phyloP scores from a whole-genome alignment of 31 red algal genomes.

The Porphyra umbilicalis region DNA sequence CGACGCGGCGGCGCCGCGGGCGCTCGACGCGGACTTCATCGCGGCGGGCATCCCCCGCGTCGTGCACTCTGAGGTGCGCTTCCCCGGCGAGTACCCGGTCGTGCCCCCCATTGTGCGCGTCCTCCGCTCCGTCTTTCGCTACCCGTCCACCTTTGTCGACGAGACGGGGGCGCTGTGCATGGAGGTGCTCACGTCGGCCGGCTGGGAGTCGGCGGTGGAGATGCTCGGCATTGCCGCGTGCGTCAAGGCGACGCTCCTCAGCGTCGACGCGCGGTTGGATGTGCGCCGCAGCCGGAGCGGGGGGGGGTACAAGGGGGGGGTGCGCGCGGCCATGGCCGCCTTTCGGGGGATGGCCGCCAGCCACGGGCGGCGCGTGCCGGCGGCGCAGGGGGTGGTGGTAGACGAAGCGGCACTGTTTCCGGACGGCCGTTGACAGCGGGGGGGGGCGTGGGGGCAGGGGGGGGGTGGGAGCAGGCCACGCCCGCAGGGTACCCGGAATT shows the following conservation, averaged over 20 bases:
- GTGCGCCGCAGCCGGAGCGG: not conserved
- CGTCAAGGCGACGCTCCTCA: not conserved
- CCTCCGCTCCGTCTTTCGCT: slow-evolving; percentile 22
- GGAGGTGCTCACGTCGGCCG: slow-evolving; percentile 47
- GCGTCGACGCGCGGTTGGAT: not conserved
- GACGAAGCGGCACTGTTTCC: not conserved
- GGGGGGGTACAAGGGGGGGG: not conserved
- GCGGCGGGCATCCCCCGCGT: slow-evolving; percentile 1
- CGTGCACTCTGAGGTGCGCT: slow-evolving; percentile 43
- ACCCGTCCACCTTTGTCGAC: slow-evolving; percentile 22
- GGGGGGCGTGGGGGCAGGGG: too few species aligned
- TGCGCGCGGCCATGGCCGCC: not conserved
- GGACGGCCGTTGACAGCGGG: not conserved
- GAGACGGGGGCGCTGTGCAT: slow-evolving; percentile 47
- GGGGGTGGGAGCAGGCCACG: too few species aligned
- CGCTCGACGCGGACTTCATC: slow-evolving; percentile 19
- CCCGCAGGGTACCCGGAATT: too few species aligned
- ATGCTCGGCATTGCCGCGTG: not conserved
- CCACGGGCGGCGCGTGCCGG: not conserved
- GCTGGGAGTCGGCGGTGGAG: slow-evolving; percentile 32
- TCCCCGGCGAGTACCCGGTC: slow-evolving; percentile 37
- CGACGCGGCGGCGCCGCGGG: slow-evolving; percentile 10
- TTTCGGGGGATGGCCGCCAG: not conserved
- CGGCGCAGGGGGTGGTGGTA: not conserved
- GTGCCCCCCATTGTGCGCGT: slow-evolving; percentile 52